These are phyloP conservation scores for Dioszegia hungarica DNA, from an alignment of 768 basidiomycete genomes.

Conservation along the genomic window DNA sequence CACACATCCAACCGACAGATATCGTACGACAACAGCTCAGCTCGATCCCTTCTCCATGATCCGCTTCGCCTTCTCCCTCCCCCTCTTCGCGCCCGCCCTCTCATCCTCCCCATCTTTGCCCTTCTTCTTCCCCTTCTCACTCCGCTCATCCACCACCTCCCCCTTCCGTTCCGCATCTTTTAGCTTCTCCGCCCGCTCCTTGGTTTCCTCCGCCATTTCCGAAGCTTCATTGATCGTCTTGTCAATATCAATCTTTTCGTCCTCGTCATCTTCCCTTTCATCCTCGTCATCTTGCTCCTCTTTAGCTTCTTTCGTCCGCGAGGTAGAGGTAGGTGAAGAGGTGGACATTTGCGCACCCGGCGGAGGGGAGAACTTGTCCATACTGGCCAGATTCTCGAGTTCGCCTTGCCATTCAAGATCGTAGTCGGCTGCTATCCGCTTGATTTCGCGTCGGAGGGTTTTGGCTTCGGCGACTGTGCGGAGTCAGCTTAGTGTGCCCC, in stretches of 20 bases:
- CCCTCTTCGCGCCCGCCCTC: slow-evolving; percentile 1
- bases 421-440: slow-evolving; percentile 61
- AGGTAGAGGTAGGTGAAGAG: too few species aligned
- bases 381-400: slow-evolving; percentile 35
- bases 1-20: too few species aligned
- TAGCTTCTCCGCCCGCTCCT: slow-evolving; percentile 27
- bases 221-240: slow-evolving; percentile 45
- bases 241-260: slow-evolving; percentile 39
- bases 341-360: background rate
- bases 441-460: slow-evolving; percentile 56
- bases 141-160: slow-evolving; percentile 23
- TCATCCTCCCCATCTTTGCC: background rate
- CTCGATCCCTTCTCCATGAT: background rate
- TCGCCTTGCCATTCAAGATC: slow-evolving; percentile 53
- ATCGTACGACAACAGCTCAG: too few species aligned
- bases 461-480: slow-evolving; percentile 54
- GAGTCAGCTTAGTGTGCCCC: slow-evolving; percentile 1
- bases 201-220: slow-evolving; percentile 37
- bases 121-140: slow-evolving; percentile 10
- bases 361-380: background rate
- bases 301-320: too few species aligned
- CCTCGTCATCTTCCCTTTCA: background rate
- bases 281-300: too few species aligned
- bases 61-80: background rate
- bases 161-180: slow-evolving; percentile 36